Base-by-base conservation (phyloP, 1,284 basidiomycete species). In the Ceratobasidium sp. region DNA sequence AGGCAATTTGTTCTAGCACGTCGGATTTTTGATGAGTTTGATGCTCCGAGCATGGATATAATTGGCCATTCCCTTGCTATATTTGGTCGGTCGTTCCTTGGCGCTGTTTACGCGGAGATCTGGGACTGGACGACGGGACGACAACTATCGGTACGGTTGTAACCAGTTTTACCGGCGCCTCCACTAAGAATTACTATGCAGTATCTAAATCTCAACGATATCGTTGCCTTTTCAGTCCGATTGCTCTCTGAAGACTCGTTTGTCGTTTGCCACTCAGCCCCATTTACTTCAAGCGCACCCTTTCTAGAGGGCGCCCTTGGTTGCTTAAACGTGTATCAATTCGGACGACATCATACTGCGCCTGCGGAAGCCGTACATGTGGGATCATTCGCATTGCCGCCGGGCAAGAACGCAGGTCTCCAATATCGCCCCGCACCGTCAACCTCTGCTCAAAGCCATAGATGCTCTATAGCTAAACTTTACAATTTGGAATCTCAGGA, bases 81-180 rank as follows among this genome's bases (percentile, higher is more conserved):
- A 7, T 23, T 69, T 12, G 26, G 28, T 17, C 3, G 15, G 7
- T 54, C 65, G n/a, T 52, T 9, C 1, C 50, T 15, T 10, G 26
- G 3, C 13, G 9, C 4, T n/a, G n/a, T 44, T 40, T 15, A 69
- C 40, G 17, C 23, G 10, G 40, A 54, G 52, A 62, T 74, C 2
- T 74, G 71, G 71, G 59, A 74, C 44, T 74, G 71, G 71, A 42
- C 33, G 5, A 74, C 59, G 13, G 70, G 70, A 23, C 26, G 9
- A 50, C 10, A 50, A 12, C 42, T 74, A 10, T 50, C 48, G 44
- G 71, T 74, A 42, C 17, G 71, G n/a, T 48, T 26, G 3, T 13
- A 4, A 17, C 2, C 17, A 20, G 13, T 3, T n/a, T 7, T 33
- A 56, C n/a, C 33, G 23, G 13, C 7, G 13, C 10, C n/a, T n/a